These are phyloP conservation scores for Triangularia verruculosa DNA, from an alignment of 2,329 filamentous ascomycete genomes.

Conservation along the genomic window DNA sequence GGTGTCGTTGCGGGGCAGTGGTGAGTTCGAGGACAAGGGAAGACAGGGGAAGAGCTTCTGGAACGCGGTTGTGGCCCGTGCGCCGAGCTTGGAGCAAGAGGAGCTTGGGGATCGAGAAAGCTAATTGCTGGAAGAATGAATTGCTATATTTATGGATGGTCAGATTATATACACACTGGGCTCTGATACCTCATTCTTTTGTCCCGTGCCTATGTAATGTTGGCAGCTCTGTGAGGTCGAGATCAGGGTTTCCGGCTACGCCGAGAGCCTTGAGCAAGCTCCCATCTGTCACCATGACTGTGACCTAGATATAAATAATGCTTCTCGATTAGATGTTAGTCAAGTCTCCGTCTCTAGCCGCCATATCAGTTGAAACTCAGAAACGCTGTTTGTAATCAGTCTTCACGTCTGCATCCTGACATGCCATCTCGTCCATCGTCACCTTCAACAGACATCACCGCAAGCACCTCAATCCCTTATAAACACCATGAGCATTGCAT, in stretches of 20 bases:
- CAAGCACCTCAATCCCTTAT: background rate
- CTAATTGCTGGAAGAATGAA: too few relatives aligned
- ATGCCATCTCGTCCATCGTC: background rate
- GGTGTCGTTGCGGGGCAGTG: too few relatives aligned
- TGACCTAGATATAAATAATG: background rate
- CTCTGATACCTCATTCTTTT: too few relatives aligned
- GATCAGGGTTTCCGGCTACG: background rate
- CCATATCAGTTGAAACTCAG: background rate
- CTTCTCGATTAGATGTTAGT: background rate
- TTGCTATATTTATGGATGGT: too few relatives aligned
- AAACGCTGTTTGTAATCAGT: background rate
- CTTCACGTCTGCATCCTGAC: background rate
- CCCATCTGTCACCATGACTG: background rate
- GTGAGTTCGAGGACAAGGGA: too few relatives aligned
- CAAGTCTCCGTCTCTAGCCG: background rate
- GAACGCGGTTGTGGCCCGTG: background rate
- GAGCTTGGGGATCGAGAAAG: too few relatives aligned
- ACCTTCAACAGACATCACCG: background rate
- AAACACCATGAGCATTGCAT: background rate
- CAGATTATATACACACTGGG: too few relatives aligned
- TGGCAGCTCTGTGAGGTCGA: background rate
- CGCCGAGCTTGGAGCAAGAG: background rate
- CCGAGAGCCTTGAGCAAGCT: background rate
- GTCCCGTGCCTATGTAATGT: too few relatives aligned
- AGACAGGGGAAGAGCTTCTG: background rate